These are phyloP conservation scores for Mucor mucedo DNA, from an alignment of 371 early-diverging fungal genomes.

Conservation along the genomic window DNA sequence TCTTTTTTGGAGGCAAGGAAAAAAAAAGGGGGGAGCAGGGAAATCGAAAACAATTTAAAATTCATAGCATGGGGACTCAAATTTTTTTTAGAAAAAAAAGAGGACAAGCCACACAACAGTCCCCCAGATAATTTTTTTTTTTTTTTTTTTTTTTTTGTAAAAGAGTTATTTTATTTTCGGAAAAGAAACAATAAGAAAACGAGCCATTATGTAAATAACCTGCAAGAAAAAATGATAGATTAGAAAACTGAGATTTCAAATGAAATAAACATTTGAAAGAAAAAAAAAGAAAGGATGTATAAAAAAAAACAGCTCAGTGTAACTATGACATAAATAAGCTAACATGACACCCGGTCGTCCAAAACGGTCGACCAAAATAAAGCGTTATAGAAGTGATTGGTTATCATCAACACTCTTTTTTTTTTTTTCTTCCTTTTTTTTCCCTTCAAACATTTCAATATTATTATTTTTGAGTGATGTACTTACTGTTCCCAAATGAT, in stretches of 20 bases:
- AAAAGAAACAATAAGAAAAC: not conserved
- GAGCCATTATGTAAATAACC: not conserved
- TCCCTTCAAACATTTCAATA: not conserved
- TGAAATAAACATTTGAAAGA: not conserved
- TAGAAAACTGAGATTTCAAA: too few species aligned
- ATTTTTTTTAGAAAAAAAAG: not conserved
- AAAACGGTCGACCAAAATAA: constrained; percentile 39
- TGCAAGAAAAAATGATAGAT: not conserved
- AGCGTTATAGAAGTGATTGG: constrained; percentile 37
- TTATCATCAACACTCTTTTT: constrained; percentile 32
- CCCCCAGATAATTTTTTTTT: not conserved
- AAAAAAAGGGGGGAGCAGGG: constrained; percentile 2
- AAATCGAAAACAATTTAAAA: not conserved
- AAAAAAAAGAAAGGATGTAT: not conserved
- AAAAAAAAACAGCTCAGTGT: constrained; percentile 36
- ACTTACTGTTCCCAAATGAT: constrained; percentile 16
- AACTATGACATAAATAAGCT: constrained; percentile 44
- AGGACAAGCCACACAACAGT: constrained; percentile 6
- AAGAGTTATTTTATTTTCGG: constrained; percentile 4
- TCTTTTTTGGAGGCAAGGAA: not conserved
- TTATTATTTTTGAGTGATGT: not conserved
- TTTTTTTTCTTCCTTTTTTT: not conserved
- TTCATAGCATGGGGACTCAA: too few species aligned
- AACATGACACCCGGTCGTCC: constrained; percentile 39
- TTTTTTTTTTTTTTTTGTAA: not conserved